Base-by-base conservation (phyloP, 139 green algal species). In the Chlamydomonas schloesseri region DNA sequence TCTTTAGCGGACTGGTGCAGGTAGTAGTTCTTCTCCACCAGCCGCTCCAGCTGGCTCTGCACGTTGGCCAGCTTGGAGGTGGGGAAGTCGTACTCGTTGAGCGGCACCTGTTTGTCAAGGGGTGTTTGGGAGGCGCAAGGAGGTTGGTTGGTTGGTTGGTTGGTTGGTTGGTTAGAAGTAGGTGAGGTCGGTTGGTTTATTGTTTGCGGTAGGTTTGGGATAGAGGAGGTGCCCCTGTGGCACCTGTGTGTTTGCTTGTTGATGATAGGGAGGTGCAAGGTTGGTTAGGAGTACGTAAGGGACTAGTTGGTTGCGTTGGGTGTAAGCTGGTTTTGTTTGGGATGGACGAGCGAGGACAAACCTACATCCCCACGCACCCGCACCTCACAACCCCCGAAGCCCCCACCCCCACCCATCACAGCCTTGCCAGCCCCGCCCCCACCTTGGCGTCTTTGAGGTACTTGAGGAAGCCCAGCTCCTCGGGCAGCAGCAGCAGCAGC, bases 21-120 rank as follows among this genome's bases (percentile, higher is more conserved):
- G 91, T 99, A 99, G 91, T 99, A 99, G 91, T 99, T 99, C 93
- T 99, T 99, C 88, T 97, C 95, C 65, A 99, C 96, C 67, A 99
- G 96, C 60, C 95, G 92, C 94, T 99, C 97, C 71, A 99, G 93
- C 94, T 99, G 97, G 14, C 89, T 90, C 88, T 99, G 98, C 70
- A 99, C 97, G 89, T 99, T 99, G 73, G 95, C 92, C 47, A 99
- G 93, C 94, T 99, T 99, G 92, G 88, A 93, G 4, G 92, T 89
- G 11, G 98, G 98, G 71, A 99, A 99, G 81, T 99, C 97, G 91
- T 99, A 99, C 93, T 99, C 98, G 90, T 99, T 98, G 50, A 99
- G 82, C 3, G 98, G 97, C 53, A 98, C 95, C 87, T 93, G 84
- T 8, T 5, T 50, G 42, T 8, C 6, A 8, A 8, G 42, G 42